A percentile compares a stretch with the other conserved stretches of the same genome.
phyloP scores from a whole-genome alignment of 805 yeast genomes.

The Wickerhamomyces queroliae region DNA sequence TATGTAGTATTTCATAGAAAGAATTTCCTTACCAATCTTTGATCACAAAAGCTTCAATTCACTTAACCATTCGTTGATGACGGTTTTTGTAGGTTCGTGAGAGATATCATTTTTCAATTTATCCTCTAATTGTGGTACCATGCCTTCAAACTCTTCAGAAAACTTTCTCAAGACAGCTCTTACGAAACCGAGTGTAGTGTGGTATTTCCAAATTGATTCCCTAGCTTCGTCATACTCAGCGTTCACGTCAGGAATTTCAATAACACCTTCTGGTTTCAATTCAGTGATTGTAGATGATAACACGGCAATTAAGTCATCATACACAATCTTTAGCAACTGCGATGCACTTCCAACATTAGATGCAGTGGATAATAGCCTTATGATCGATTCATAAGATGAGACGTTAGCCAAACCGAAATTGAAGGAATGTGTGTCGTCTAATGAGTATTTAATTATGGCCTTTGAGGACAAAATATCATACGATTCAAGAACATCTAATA shows the following conservation, averaged over 20 bases:
- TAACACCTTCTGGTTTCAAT: conserved; percentile 17
- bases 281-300: conserved; percentile 15
- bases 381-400: conserved; percentile 38
- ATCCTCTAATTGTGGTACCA: conserved; percentile 26
- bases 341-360: conserved; percentile 16
- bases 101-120: conserved; percentile 27
- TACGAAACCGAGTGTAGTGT: conserved; percentile 28
- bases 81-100: conserved; percentile 25
- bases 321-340: conserved; percentile 23
- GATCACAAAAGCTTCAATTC: conserved; percentile 23
- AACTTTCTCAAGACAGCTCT: conserved; percentile 36
- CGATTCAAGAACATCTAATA: conserved; percentile 45
- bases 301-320: conserved; percentile 20
- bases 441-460: conserved; percentile 38
- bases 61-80: conserved; percentile 26
- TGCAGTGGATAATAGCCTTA: conserved; percentile 27
- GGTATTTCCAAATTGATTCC: conserved; percentile 38
- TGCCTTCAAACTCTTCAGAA: conserved; percentile 34
- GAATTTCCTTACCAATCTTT: too few species aligned
- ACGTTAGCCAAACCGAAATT: conserved; percentile 36
- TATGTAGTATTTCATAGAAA: too few species aligned
- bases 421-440: conserved; percentile 27
- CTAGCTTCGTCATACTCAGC: conserved; percentile 25
- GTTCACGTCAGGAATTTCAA: conserved; percentile 19
- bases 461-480: conserved; percentile 36